Evolutionary conservation across 23 red algal genomes (phyloP), one percentile per base, ranked within the genome.

Genomic region (Gracilariopsis chorda): DNA sequence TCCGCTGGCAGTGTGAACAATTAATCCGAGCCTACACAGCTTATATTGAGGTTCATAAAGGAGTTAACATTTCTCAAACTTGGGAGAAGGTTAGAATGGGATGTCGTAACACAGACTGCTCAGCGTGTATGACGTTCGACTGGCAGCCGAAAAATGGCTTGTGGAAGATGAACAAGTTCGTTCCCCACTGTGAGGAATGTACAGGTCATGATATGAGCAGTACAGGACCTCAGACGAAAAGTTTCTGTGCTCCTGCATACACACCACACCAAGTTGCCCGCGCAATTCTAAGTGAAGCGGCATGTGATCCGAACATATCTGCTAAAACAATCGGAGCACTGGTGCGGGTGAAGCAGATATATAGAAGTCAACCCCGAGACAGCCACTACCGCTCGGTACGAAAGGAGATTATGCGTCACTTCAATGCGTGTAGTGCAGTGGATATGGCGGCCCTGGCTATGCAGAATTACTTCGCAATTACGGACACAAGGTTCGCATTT

Each of bases 401-500:
- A 7, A 3, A 53, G 14, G 67, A 88, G 29, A n/a, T 88, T 37
- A 39, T 58, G 4, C 45, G 51, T 3, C 67, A 77, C 48, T 17
- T 76, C 9, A 52, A 8, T 39, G 63, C 47, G 7, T 5, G 45
- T 7, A 6, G 65, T 1, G 49, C 68, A 32, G 84, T 88, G 30
- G 68, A 88, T 64, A 88, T 88, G 84, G 44, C 84, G 17, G 44
- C 84, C 6, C 40, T 88, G 68, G 68, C 4, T 88, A 77, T 48
- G 28, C 84, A 2, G 23, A 88, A 17, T 25, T 88, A 4, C 45
- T 88, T 24, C 34, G 68, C 12, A 60, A 58, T 7, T 71, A 30
- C 30, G 84, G 67, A 34, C 84, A 88, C 45, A 23, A n/a, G 16
- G 56, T 59, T 4, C 24, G 48, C 13, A 34, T 77, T 52, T 52